A percentile compares a stretch with the other conserved stretches of the same genome.
Conservation (phyloP, 306 rosid genomes). For the Lathyrus tuberosus region DNA sequence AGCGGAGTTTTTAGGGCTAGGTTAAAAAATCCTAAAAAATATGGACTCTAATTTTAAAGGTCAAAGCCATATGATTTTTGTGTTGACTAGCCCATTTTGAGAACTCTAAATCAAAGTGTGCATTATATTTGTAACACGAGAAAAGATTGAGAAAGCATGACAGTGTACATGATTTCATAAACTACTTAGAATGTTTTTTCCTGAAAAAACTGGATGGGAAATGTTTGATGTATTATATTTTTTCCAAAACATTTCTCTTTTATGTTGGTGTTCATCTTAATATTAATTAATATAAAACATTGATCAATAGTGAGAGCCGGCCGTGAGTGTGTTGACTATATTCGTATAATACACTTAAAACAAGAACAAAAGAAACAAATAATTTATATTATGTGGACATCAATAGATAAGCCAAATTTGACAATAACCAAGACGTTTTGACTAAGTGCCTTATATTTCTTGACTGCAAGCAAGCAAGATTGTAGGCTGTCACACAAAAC, state of each 20-base stretch:
- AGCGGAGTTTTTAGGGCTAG: too few relatives aligned
- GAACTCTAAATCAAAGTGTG: too few relatives aligned
- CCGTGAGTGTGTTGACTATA: not conserved
- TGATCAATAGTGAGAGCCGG: not conserved
- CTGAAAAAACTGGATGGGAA: not conserved
- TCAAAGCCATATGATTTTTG: too few relatives aligned
- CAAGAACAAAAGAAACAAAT: slow-evolving; percentile 10
- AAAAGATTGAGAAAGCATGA: not conserved
- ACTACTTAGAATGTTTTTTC: not conserved
- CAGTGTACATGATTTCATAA: not conserved
- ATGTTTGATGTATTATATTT: not conserved
- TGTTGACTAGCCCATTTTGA: too few relatives aligned
- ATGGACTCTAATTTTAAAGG: too few relatives aligned
- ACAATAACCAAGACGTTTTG: not conserved
- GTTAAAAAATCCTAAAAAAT: too few relatives aligned
- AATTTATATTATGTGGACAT: not conserved
- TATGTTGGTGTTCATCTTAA: not conserved
- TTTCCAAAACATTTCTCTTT: not conserved
- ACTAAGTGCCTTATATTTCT: not conserved
- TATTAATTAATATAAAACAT: not conserved
- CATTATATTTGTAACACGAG: not conserved
- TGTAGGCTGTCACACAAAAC: slow-evolving; percentile 22
- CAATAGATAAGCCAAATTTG: slow-evolving; percentile 3
- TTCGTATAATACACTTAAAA: not conserved
- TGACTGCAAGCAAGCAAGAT: slow-evolving; percentile 12